These are phyloP conservation scores for Cyclocybe aegerita DNA, from an alignment of 768 basidiomycete species.

Conservation along the genomic window DNA sequence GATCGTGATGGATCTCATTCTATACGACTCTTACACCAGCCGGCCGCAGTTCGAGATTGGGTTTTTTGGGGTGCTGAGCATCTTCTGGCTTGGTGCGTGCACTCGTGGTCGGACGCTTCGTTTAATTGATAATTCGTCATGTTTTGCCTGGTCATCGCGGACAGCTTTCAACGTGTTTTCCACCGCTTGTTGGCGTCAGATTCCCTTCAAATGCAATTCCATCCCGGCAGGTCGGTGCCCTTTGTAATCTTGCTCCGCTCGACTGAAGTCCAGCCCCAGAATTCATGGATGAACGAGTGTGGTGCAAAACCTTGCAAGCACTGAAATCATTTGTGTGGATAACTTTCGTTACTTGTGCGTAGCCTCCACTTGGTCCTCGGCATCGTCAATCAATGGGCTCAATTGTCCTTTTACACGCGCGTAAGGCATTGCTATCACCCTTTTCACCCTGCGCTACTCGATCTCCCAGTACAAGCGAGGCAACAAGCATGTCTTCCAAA, in stretches of 20 bases:
- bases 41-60: slow-evolving; percentile 49
- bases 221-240: slow-evolving; percentile 44
- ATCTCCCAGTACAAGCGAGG: slow-evolving; percentile 42
- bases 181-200: slow-evolving; percentile 51
- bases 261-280: slow-evolving; percentile 20
- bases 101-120: neutral
- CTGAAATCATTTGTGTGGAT: slow-evolving; percentile 62
- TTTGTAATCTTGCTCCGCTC: neutral
- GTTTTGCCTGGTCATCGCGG: neutral
- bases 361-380: neutral
- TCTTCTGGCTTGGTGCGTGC: slow-evolving; percentile 55
- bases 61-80: slow-evolving; percentile 40
- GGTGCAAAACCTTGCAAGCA: slow-evolving; percentile 56
- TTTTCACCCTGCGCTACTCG: slow-evolving; percentile 44
- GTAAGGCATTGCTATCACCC: slow-evolving; percentile 41
- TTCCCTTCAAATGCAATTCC: slow-evolving; percentile 45
- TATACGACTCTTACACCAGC: slow-evolving; percentile 41
- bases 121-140: neutral
- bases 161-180: slow-evolving; percentile 61
- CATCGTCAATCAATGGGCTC: neutral
- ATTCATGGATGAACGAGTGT: slow-evolving; percentile 41
- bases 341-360: slow-evolving; percentile 52
- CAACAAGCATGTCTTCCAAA: slow-evolving; percentile 50
- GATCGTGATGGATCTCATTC: slow-evolving; percentile 39
- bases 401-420: neutral